Evolutionary conservation across 164 flowering plant species (phyloP), one percentile per base, ranked within the genome.

Genomic region (Magnolia sinica): DNA sequence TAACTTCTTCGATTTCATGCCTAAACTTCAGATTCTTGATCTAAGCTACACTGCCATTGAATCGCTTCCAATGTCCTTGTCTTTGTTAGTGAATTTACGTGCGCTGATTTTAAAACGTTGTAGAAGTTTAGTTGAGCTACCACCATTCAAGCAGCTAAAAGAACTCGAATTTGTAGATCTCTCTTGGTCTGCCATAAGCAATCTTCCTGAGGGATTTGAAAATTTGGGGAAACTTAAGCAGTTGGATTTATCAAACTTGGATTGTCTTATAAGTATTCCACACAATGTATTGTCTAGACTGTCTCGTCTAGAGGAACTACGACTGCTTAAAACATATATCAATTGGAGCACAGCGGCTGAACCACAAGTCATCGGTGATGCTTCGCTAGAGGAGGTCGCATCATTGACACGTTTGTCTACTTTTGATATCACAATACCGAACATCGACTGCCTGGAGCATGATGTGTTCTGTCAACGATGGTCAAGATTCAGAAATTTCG

Each of bases 1-100:
- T 29, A 14, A 55, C 8, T 84, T 82, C 75, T 84, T 84, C 4
- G 66, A 19, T 29, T 78, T 76, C 10, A 70, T 85, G 81, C 23
- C 37, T 2, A 61, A 16, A 22, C 81, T 83, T 23, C 59, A 59
- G 24, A 82, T 85, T 24, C 78, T 85, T 0, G 76, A 85, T 37
- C 66, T 85, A n/a, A 76, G 81, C 31, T 14, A 65, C 5, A 77
- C 84, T 0, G 13, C 14, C 7, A 79, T 85, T 4, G n/a, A 50
- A 70, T 31, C 27, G 8, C 66, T 85, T 14, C 87, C 85, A 61
- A 19, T 31, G n/a, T 78, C 79, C 7, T 14, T 83, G 8, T 81
- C 85, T 11, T 31, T 71, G 29, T 69, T 83, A 52, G 49, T 20
- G 29, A 81, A 81, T 16, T 80, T 81, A 14, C 51, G 19, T 0